Base-by-base conservation (phyloP, 345 rosid genomes). In the Carallia pectinifolia region DNA sequence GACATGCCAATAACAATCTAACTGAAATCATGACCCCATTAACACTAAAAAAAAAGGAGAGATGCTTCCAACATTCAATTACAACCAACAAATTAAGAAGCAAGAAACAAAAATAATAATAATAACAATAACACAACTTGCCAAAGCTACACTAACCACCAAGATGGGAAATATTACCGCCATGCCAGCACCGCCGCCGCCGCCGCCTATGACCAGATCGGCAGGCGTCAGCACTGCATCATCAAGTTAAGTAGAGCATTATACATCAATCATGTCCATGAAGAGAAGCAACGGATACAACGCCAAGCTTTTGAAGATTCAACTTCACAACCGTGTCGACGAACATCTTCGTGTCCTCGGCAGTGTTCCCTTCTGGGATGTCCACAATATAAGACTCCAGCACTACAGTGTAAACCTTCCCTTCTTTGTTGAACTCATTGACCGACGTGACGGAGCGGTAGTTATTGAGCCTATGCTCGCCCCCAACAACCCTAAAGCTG, bases 301-400 rank as follows among this genome's bases (percentile, higher is more conserved):
- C 81, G n/a, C 77, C 91, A 7, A 92, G 91, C 85, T 92, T 92
- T 53, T 92, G 96, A 64, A 92, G 90, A 72, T 92, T 92, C 77
- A 88, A 81, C 81, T 92, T 92, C n/a, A 92, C 91, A 23, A 92
- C 98, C 62, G 98, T 92, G 64, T 90, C 96, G 29, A 74, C 93
- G 37, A 92, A 92, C 96, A 92, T 90, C 85, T 88, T 90, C 0
- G 96, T 86, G 72, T 92, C 96, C 53, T 79, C 91, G 27, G 61
- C 87, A 1, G 95, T 86, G 58, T 92, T 92, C 1, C 96, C 98
- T 6, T 84, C 86, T 6, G 98, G 98, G 29, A 92, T 86, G 73
- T 92, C 98, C 47, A 92, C 98, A 7, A 72, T 70, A 72, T 90
- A 92, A 0, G 96, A 90, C 80, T 92, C 98, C 67, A 87, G 71